Evolutionary conservation across 305 asterid species (phyloP), one percentile per base, ranked within the genome.

Genomic region (Fraxinus sp.): DNA sequence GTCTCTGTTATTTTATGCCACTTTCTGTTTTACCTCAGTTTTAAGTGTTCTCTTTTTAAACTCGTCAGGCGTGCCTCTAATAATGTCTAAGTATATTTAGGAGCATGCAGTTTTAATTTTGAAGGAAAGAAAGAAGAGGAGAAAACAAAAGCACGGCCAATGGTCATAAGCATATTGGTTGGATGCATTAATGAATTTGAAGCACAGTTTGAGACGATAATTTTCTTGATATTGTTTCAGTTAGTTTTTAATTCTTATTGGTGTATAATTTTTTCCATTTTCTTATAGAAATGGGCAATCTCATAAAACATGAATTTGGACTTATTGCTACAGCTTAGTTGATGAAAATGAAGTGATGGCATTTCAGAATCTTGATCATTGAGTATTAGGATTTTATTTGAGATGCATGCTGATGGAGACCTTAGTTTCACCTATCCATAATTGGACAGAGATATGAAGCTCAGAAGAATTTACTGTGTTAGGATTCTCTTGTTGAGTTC

Each of bases 81-180:
- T 59, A 37, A 83, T 41, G 74, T 49, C 35, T 62, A 16, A 20
- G 3, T 14, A 68, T 75, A 81, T 39, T 76, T 52, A 52, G 72
- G 70, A 35, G 14, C 79, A 4, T 75, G 79, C 35, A 18, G 30
- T 41, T 49, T 37, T 73, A 39, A 18, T 71, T 80, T 39, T 5
- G 26, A 55, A 81, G 64, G 41, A 30, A 74, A 55, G 59, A 81
- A 76, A 74, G 52, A 49, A n/a, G 66, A 18, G 77, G 74, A 46
- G 68, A 37, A 84, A 73, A 74, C 73, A 59, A 22, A 57, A 55
- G 44, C 59, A 49, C 30, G 13, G 3, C 26, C 35, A 35, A 3
- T 66, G 35, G 76, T 64, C 66, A 55, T 55, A 16, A 77, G 49
- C 18, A 73, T 46, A 66, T 52, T 46, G 24, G 37, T 82, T 28